phyloP scores from a whole-genome alignment of 169 alveolate genomes.

The Plasmodium fragile region DNA sequence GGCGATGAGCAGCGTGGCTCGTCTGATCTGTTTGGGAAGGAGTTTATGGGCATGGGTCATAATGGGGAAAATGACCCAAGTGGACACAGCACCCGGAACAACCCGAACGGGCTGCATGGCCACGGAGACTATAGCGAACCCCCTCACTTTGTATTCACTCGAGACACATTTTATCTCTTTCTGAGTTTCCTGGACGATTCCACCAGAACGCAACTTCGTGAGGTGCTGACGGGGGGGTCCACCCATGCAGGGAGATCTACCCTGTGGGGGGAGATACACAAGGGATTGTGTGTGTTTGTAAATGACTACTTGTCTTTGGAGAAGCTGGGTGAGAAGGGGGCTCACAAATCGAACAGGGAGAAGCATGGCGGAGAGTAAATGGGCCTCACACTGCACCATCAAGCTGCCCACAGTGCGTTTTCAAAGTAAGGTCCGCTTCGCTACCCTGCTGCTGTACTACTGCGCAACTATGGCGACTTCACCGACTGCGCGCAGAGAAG shows the following conservation, averaged over 20 bases:
- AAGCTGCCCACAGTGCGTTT: not conserved
- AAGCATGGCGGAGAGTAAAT: not conserved
- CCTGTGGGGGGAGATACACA: not conserved
- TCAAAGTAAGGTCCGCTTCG: not conserved
- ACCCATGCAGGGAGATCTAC: not conserved
- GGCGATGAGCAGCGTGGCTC: constrained; percentile 4
- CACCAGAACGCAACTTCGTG: constrained; percentile 7
- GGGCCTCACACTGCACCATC: not conserved
- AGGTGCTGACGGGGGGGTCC: not conserved
- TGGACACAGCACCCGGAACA: not conserved
- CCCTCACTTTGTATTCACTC: constrained; percentile 21
- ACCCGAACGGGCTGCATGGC: not conserved
- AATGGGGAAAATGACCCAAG: not conserved
- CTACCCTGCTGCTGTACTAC: not conserved
- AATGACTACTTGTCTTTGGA: constrained; percentile 30
- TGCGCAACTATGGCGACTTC: not conserved
- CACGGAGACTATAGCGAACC: not conserved
- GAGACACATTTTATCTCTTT: constrained; percentile 48
- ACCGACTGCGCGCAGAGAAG: constrained; percentile 52
- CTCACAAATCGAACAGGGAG: not conserved
- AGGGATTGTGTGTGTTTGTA: constrained; percentile 7
- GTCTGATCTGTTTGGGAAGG: not conserved
- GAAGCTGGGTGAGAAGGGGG: not conserved
- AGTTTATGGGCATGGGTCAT: not conserved
- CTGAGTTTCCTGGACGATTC: constrained; percentile 7